Base-by-base conservation (phyloP, 257 asterid genomes). In the Buddleja alternifolia region DNA sequence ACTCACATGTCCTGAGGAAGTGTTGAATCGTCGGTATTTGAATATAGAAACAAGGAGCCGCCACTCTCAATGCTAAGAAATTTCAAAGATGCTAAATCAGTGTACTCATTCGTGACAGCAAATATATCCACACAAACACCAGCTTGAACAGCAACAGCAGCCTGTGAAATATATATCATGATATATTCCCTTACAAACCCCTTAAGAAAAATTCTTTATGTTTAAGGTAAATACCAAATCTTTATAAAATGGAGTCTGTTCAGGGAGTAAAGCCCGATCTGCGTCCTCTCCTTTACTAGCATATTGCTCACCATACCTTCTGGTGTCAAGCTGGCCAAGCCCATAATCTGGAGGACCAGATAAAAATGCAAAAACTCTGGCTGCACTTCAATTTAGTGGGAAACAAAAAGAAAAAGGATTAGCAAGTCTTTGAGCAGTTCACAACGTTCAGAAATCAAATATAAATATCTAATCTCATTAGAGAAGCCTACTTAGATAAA, bases 271-370 rank as follows among this genome's bases (percentile, higher is more conserved):
- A 79, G 99, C 99, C 67, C 84, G 92, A 67, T 94, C 99, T 11
- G 99, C 99, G 63, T 94, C 99, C 89, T 90, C 99, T 84, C 97
- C 90, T 89, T 85, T 91, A 80, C 99, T 94, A 73, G 99, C 99
- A 75, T 94, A 94, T 65, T 94, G 99, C 85, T 94, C 99, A 65
- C 99, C 99, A 70, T 94, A 94, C 60, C 99, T 76, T 75, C 88
- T 77, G 59, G 99, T 94, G 78, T 94, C 99, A 71, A 94, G 95
- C 79, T 94, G 97, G 41, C 99, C 99, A 57, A 88, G 92, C 61
- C 99, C 99, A 87, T 56, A 90, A 84, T 94, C 99, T 12, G 99
- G 99, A 54, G 99, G 89, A 8, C 99, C 97, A 53, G 99, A 94
- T 77, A 94, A 71, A 71, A 94, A 94, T 63, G 97, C 91, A 71